Conservation (phyloP, 768 basidiomycete genomes). For the Tricholoma matsutake region DNA sequence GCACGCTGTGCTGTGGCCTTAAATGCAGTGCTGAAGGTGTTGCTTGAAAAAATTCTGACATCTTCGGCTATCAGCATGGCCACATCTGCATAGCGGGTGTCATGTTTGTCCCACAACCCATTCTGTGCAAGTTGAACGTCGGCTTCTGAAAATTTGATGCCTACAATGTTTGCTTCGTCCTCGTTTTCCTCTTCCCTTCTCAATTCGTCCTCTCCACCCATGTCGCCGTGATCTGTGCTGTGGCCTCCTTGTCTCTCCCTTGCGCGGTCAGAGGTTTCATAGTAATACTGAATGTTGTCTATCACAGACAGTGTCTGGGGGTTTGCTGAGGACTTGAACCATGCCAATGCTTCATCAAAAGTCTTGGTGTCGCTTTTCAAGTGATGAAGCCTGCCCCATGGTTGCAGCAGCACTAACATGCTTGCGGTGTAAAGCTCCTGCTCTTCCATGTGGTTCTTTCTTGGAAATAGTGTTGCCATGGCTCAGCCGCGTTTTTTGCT, state of each 20-base stretch:
- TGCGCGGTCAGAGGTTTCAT: conserved; percentile 23
- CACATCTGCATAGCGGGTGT: not conserved
- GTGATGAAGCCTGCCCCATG: conserved; percentile 27
- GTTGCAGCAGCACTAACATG: conserved; percentile 32
- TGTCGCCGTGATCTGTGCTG: no score
- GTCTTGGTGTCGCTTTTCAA: conserved; percentile 12
- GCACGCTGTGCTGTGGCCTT: not conserved
- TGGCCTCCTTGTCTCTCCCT: not conserved
- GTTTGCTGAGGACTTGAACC: conserved; percentile 10
- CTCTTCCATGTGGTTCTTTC: conserved; percentile 12
- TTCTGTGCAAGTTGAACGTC: not conserved
- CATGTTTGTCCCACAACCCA: not conserved
- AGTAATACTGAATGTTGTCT: conserved; percentile 31
- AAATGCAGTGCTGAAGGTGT: not conserved
- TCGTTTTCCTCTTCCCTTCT: not conserved
- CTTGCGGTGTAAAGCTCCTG: conserved; percentile 26
- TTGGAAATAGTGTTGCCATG: no score
- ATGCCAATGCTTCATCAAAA: conserved; percentile 21
- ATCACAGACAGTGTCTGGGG: conserved; percentile 9
- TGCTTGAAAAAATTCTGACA: not conserved
- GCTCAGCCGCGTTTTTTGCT: no score
- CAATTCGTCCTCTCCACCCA: no score
- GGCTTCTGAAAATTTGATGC: not conserved
- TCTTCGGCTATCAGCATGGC: not conserved
- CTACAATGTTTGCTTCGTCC: no score